Evolutionary conservation across 1,284 basidiomycete species (phyloP).

Genomic region (Sphaerobolus stellatus): DNA sequence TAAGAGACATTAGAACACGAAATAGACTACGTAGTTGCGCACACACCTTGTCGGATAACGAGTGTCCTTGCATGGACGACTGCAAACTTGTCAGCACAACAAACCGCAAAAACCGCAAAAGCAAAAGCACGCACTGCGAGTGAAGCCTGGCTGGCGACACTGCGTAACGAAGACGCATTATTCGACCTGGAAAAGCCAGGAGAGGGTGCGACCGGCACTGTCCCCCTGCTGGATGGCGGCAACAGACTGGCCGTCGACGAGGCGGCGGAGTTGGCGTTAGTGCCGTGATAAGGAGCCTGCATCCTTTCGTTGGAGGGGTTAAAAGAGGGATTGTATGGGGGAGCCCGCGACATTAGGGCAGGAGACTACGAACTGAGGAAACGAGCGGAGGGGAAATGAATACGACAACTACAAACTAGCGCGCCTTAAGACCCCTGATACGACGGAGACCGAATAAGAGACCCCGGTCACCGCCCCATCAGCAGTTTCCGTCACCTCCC

Average conservation of each 20-base stretch:
- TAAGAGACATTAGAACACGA: constrained; percentile 25
- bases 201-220: constrained; percentile 7
- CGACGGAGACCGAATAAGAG: too few species aligned
- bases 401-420: too few species aligned
- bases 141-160: neutral
- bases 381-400: too few species aligned
- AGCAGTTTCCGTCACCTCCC: too few species aligned
- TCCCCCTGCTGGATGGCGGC: neutral
- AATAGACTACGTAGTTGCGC: neutral
- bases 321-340: constrained; percentile 31
- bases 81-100: neutral
- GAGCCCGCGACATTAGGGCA: constrained; percentile 11
- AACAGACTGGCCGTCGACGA: constrained; percentile 8
- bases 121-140: neutral
- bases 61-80: neutral
- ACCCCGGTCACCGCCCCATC: too few species aligned
- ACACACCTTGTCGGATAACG: constrained; percentile 13
- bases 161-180: neutral
- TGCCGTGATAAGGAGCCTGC: neutral
- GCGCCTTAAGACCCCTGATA: too few species aligned
- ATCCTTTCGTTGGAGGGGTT: constrained; percentile 61
- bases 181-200: neutral
- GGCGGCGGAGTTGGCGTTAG: neutral
- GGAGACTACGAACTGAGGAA: too few species aligned
- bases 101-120: neutral